Base-by-base conservation (phyloP, 2,329 filamentous ascomycete genomes). In the Amesomyces nigricolor region DNA sequence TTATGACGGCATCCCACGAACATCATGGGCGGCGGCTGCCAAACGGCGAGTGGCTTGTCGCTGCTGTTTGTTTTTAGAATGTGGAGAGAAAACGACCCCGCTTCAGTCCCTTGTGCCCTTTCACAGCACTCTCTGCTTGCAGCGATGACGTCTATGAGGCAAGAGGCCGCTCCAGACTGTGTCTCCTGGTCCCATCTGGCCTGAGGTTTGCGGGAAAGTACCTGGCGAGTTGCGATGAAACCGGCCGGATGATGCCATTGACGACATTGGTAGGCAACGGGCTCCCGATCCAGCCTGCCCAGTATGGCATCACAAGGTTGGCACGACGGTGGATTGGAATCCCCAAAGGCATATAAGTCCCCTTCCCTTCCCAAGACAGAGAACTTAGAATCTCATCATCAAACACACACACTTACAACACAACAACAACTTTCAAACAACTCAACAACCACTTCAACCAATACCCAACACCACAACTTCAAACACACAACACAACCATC, bases 141-240 rank as follows among this genome's bases (percentile, higher is more conserved):
- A 42, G 29, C 52, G 14, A 53, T 60, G 60, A 62, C 58, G 60
- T 55, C 45, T 42, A 57, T 58, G 60, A 62, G 51, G 58, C 60
- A 62, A 62, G 51, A 45, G 30, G 46, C 26, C 39, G 26, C 38
- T 42, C 16, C 14, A 45, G 14, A 16, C 37, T 19, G 22, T 17
- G 32, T 29, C 17, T 14, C 22, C 32, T 40, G 10, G 26, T 26
- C 50, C 5, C 3, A 43, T 5, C 7, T 19, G 4, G 17, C 30
- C 13, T n/a, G 9, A n/a, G 17, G 7, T 37, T 35, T 44, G n/a
- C 43, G 14, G 6, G 9, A 1, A 39, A 19, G n/a, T 8, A 19
- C 35, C 16, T 22, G 1, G n/a, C 16, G 19, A 30, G 7, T 32
- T 26, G 44, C 47, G 43, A 51, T 50, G 39, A 40, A 58, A 59